Evolutionary conservation across 306 rosid genomes (phyloP).

Genomic region (Cucurbita argyrosperma): DNA sequence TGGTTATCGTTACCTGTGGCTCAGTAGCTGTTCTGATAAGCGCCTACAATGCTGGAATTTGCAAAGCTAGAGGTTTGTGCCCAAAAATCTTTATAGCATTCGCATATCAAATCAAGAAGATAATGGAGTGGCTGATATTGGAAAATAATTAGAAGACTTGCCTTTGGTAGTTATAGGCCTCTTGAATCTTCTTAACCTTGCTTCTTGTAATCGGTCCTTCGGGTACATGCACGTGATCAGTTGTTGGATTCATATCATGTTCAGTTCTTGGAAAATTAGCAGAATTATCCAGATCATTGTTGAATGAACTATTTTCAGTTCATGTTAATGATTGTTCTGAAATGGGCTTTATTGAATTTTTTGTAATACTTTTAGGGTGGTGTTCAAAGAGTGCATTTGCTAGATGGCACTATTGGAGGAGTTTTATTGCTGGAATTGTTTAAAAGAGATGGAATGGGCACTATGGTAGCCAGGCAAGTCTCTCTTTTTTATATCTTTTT

Average conservation of each 20-base stretch:
- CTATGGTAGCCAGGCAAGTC: slow-evolving; percentile 93
- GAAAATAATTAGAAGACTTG: too few species aligned
- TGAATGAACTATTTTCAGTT: not conserved
- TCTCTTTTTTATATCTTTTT: not conserved
- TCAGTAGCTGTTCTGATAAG: not conserved
- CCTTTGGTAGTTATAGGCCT: too few species aligned
- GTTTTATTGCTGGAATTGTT: slow-evolving; percentile 85
- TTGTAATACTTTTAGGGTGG: slow-evolving; percentile 54
- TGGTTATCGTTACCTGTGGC: not conserved
- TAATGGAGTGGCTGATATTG: too few species aligned
- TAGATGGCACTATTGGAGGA: slow-evolving; percentile 89
- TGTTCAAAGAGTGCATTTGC: slow-evolving; percentile 93
- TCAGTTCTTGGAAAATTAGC: not conserved
- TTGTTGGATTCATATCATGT: too few species aligned
- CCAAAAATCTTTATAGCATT: too few species aligned
- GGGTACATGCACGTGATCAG: too few species aligned
- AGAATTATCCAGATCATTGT: not conserved
- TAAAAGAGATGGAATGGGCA: slow-evolving; percentile 97
- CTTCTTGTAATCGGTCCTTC: too few species aligned
- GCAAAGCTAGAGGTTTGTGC: too few species aligned
- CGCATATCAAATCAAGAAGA: too few species aligned
- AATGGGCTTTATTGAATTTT: not conserved
- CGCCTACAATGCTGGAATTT: too few species aligned
- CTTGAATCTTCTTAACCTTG: too few species aligned
- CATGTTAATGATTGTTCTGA: not conserved